These are phyloP conservation scores for Candida hungchunana DNA, from an alignment of 805 yeast genomes.

Conservation along the genomic window DNA sequence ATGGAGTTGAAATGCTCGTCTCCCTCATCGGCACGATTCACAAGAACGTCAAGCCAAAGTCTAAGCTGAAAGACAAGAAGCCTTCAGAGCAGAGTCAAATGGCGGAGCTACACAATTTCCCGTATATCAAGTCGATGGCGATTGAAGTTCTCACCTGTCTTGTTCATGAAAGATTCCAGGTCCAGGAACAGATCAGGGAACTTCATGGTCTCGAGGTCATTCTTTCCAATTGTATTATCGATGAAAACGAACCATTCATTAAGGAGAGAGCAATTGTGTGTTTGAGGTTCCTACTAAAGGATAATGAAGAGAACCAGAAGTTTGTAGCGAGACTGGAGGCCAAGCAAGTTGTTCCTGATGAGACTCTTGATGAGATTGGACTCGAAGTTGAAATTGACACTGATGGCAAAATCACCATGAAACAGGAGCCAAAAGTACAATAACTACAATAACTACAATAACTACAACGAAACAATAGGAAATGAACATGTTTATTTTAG, in stretches of 20 bases:
- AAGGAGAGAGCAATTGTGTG: constrained; percentile 84
- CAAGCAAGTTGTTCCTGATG: constrained; percentile 53
- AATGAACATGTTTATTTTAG: not conserved
- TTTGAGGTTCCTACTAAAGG: constrained; percentile 58
- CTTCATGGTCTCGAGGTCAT: constrained; percentile 67
- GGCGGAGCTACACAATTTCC: constrained; percentile 41
- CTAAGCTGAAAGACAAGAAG: constrained; percentile 20
- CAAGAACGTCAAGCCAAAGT: constrained; percentile 30
- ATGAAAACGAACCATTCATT: constrained; percentile 82
- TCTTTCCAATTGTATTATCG: constrained; percentile 78
- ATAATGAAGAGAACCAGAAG: constrained; percentile 66
- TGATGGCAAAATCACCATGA: constrained; percentile 65
- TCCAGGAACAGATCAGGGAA: constrained; percentile 66
- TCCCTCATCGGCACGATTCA: constrained; percentile 30
- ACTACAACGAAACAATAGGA: not conserved
- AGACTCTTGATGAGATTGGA: constrained; percentile 65
- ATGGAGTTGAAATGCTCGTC: constrained; percentile 33
- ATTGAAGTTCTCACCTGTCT: constrained; percentile 64
- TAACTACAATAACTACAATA: constrained; percentile 3
- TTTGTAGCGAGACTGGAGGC: constrained; percentile 80
- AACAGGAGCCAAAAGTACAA: constrained; percentile 26
- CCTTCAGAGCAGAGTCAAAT: constrained; percentile 8
- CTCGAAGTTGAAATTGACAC: constrained; percentile 68
- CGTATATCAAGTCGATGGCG: constrained; percentile 60
- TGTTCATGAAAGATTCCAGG: constrained; percentile 43